Base-by-base conservation (phyloP, 108 stramenopile genomes). In the Parietichytrium sp. region DNA sequence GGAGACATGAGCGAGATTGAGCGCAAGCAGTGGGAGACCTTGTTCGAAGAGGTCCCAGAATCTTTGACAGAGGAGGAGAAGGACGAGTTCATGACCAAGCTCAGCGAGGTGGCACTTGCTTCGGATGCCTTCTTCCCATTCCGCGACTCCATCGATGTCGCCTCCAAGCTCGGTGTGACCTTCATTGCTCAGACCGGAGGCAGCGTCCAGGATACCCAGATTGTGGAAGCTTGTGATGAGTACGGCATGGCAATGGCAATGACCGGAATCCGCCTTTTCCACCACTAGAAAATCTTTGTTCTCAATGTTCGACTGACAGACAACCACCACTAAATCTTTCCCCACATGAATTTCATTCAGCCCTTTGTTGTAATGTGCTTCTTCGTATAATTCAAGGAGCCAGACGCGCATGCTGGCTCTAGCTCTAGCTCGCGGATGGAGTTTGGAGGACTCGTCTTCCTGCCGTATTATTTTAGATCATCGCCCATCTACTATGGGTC, bases 71-170 rank as follows among this genome's bases (percentile, higher is more conserved):
- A 85, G 29, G 92, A 85, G n/a, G 96, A 96, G 83, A 96, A 96
- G 92, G 88, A 89, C 29, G 96, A 86, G 13, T 82, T 96, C 87
- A 89, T 91, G 81, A 72, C 82, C 27, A 87, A 93, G 26, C 85
- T 91, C 25, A 84, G 81, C 13, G 97, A 96, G 3, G 92, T 99
- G 26, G 88, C 89, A 47, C 91, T 97, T 53, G 91, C 93, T 48
- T 94, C 93, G 48, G 98, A 99, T 83, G 98, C 98, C 29, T 99
- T 99, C 92, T 99, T 97, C 88, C 98, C 98, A 4, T 99, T 99
- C 89, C 91, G 97, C 48, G 98, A 99, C 89, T 93, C 93, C 27
- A 98, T 99, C 85, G 98, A 99, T 89, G 95, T 95, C 84, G 96
- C 96, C 29, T 93, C 94, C 83, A 96, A 95, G 92, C 84, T 95